phyloP scores from a whole-genome alignment of 192 early-diverging fungal species.

The Coemansia sp. region DNA sequence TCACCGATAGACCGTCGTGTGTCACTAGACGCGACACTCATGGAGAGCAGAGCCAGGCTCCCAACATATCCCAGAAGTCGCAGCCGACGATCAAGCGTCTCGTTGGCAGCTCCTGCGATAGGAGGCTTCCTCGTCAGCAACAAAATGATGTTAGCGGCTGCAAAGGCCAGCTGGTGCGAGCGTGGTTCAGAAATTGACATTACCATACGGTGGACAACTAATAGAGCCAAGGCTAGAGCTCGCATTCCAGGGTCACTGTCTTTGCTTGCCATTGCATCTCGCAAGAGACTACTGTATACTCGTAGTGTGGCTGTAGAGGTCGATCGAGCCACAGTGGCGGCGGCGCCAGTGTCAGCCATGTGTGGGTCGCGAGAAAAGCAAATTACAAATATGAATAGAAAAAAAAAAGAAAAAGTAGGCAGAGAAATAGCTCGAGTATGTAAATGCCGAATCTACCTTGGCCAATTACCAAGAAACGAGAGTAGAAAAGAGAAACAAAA shows the following conservation, averaged over 20 bases:
- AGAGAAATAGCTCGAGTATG: not conserved
- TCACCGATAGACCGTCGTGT: not conserved
- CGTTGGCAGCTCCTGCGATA: not conserved
- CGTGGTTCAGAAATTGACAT: not conserved
- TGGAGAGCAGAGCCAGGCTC: constrained; percentile 18
- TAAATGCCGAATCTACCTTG: not conserved
- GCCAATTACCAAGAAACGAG: not conserved
- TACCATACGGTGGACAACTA: constrained; percentile 3
- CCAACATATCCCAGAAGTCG: constrained; percentile 22
- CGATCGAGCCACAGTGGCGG: constrained; percentile 14
- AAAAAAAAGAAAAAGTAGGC: not conserved
- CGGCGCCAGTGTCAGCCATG: constrained; percentile 9
- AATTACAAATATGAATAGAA: not conserved
- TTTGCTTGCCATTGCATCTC: constrained; percentile 5
- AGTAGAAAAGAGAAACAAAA: not conserved
- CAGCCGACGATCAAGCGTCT: constrained; percentile 14
- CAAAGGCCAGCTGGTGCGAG: not conserved
- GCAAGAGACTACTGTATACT: constrained; percentile 10
- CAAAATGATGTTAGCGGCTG: constrained; percentile 1
- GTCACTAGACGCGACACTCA: not conserved
- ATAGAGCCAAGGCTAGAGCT: not conserved
- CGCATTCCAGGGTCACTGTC: constrained; percentile 3
- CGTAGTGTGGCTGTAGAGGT: not conserved
- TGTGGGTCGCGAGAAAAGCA: not conserved
- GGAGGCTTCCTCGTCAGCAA: not conserved